These are phyloP conservation scores for Plantago rigida DNA, from an alignment of 305 asterid species.

Conservation along the genomic window DNA sequence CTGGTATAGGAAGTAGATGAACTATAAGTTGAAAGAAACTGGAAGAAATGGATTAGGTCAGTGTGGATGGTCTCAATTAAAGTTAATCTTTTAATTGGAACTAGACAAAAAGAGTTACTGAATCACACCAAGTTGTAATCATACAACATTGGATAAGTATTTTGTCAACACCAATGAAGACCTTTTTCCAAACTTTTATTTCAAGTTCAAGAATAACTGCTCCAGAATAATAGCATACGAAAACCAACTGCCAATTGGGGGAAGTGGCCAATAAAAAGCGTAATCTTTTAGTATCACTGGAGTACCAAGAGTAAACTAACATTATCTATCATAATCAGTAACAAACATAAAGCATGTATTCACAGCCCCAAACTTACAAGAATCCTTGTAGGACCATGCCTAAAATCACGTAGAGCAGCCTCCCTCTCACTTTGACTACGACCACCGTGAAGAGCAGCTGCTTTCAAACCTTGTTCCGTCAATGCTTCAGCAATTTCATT, in stretches of 20 bases:
- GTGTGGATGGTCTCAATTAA: not conserved
- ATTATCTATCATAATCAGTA: not conserved
- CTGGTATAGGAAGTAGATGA: not conserved
- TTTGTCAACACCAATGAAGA: too few species aligned
- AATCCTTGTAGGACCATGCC: constrained; percentile 67
- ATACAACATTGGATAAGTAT: too few species aligned
- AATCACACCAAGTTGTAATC: too few species aligned
- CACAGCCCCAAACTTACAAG: constrained; percentile 39
- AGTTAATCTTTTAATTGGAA: not conserved
- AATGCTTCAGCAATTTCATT: constrained; percentile 87
- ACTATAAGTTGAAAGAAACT: constrained; percentile 3
- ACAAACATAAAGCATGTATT: constrained; percentile 14
- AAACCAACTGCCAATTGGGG: too few species aligned
- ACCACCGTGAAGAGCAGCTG: constrained; percentile 87
- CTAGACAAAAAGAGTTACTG: not conserved
- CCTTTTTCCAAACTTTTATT: too few species aligned
- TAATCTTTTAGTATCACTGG: not conserved
- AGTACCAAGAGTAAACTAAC: constrained; percentile 18
- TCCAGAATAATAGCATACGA: too few species aligned
- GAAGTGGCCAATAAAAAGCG: too few species aligned
- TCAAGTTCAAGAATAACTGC: too few species aligned
- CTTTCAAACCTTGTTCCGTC: constrained; percentile 62
- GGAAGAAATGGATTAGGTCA: constrained; percentile 5
- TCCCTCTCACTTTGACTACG: constrained; percentile 88
- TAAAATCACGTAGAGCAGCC: constrained; percentile 67